Conservation (phyloP, 2,329 filamentous ascomycete genomes). For the Coniochaeta sp. region DNA sequence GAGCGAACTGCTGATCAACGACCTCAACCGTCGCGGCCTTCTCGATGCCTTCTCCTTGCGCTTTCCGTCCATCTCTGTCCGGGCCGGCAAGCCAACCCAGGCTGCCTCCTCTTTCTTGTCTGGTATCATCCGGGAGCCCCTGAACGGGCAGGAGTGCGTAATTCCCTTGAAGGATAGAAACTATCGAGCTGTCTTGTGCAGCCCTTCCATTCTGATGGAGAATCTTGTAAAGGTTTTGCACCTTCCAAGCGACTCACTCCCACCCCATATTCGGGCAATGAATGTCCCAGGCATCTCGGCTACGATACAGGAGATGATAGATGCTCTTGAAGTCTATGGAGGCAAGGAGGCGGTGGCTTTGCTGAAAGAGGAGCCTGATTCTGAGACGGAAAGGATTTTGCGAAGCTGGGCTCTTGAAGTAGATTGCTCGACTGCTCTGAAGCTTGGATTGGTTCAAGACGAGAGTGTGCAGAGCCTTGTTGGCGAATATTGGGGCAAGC, state of each 20-base stretch:
- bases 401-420: constrained; percentile 53
- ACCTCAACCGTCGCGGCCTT: constrained; percentile 51
- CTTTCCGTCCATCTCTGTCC: constrained; percentile 54
- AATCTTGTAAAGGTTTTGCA: constrained; percentile 41
- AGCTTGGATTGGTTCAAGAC: constrained; percentile 43
- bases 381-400: constrained; percentile 47
- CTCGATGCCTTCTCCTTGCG: constrained; percentile 51
- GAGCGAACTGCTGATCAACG: constrained; percentile 54
- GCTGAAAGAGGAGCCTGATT: constrained; percentile 46
- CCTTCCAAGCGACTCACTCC: constrained; percentile 32
- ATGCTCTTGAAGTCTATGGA: constrained; percentile 46
- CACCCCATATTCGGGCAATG: constrained; percentile 39
- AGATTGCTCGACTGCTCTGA: constrained; percentile 41
- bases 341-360: constrained; percentile 45
- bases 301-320: constrained; percentile 52
- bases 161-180: constrained; percentile 42
- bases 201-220: constrained; percentile 41
- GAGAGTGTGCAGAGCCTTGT: constrained; percentile 46
- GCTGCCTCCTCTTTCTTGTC: constrained; percentile 58
- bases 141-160: constrained; percentile 43
- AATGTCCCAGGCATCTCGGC: constrained; percentile 52
- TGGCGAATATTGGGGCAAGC: constrained; percentile 42
- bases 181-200: constrained; percentile 47
- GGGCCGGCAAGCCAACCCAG: constrained; percentile 50
- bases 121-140: constrained; percentile 57